Conservation (phyloP, 805 yeast genomes). For the Wickerhamiella vanderwaltii region DNA sequence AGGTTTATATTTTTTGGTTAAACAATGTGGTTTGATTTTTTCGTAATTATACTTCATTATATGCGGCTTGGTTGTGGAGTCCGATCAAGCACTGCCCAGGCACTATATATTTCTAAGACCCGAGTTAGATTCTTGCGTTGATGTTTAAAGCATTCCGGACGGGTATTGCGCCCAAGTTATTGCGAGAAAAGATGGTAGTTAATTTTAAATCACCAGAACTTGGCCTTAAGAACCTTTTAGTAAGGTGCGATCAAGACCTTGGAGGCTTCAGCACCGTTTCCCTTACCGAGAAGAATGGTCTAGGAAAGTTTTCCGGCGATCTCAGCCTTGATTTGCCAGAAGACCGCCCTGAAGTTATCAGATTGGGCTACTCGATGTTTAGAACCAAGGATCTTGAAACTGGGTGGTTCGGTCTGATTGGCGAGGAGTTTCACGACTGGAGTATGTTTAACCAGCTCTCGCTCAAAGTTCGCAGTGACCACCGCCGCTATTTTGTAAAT, state of each 20-base stretch:
- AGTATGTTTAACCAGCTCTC: conserved; percentile 48
- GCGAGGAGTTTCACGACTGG: conserved; percentile 57
- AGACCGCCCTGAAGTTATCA: conserved; percentile 48
- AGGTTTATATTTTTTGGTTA: too few species aligned
- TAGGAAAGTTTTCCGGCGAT: conserved; percentile 61
- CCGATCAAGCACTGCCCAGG: too few species aligned
- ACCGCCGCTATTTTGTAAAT: conserved; percentile 64
- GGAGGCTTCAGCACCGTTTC: conserved; percentile 65
- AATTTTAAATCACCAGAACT: conserved; percentile 42
- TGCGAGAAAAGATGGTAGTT: conserved; percentile 35
- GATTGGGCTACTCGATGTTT: conserved; percentile 72
- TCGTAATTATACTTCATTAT: too few species aligned
- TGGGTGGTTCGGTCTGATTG: conserved; percentile 30
- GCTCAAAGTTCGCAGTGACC: conserved; percentile 59
- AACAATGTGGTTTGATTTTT: too few species aligned
- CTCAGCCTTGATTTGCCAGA: conserved; percentile 54
- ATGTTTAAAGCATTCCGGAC: conserved; percentile 9
- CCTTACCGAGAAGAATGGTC: conserved; percentile 29
- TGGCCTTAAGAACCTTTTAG: conserved; percentile 39
- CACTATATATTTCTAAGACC: too few species aligned
- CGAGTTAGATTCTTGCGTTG: too few species aligned
- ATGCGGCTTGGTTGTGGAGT: too few species aligned
- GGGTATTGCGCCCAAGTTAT: conserved; percentile 5
- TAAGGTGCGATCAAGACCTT: conserved; percentile 59
- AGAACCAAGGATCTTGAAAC: conserved; percentile 55